Percentiles rank a stretch among this genome's conserved stretches.
Conservation (phyloP, 768 basidiomycete genomes). For the Psilocybe cubensis region DNA sequence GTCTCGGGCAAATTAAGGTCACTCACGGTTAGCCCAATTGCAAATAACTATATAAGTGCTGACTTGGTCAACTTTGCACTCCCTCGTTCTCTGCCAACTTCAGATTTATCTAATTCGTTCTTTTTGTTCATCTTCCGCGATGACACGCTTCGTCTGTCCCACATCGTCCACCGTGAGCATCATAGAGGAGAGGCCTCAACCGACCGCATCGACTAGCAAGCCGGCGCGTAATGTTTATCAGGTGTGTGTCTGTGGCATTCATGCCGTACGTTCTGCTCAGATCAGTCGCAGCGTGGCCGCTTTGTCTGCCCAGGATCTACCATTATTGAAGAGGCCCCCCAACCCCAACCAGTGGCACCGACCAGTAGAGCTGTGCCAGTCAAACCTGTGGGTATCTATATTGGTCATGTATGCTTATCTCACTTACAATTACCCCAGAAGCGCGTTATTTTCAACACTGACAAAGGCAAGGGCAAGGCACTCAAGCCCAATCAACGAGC, state of each 20-base stretch:
- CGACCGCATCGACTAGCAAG: not conserved
- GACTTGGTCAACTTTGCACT: not conserved
- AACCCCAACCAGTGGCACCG: not conserved
- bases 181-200: not conserved
- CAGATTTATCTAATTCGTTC: not conserved
- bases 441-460: not conserved
- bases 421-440: not conserved
- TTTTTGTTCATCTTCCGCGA: not conserved
- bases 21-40: constrained; percentile 11
- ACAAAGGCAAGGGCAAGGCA: not conserved
- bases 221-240: not conserved
- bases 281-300: not conserved
- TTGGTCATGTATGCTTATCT: not conserved
- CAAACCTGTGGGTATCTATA: not conserved
- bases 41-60: constrained; percentile 12
- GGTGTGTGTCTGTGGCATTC: not conserved
- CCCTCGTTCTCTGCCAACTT: not conserved
- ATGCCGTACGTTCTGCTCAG: not conserved
- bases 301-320: constrained; percentile 8
- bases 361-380: not conserved
- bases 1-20: constrained; percentile 3
- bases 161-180: constrained; percentile 2
- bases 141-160: constrained; percentile 16
- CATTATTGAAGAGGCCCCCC: not conserved
- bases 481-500: constrained; percentile 3